Evolutionary conservation across 495 filamentous ascomycete species (phyloP).

Genomic region (Aspergillus diversus): DNA sequence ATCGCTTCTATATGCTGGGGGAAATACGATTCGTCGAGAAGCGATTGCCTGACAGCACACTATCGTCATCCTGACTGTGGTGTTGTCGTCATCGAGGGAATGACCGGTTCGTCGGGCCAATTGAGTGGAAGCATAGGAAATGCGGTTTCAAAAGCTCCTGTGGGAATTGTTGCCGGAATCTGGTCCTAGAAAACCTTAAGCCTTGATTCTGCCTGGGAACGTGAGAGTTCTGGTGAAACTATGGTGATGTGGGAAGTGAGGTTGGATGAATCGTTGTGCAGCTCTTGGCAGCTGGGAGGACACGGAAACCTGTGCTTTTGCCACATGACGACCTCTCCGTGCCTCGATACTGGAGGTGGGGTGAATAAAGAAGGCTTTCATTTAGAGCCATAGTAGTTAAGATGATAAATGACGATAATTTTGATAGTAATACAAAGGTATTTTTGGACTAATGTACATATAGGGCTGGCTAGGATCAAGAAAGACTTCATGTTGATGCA

Average conservation of each 20-base stretch:
- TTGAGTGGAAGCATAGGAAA: neutral
- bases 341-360: neutral
- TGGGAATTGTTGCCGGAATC: neutral
- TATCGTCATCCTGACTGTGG: slow-evolving; percentile 36
- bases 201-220: neutral
- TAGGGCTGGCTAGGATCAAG: slow-evolving; percentile 7
- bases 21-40: neutral
- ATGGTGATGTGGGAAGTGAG: neutral
- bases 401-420: neutral
- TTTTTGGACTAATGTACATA: slow-evolving; percentile 10
- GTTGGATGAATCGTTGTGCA: slow-evolving; percentile 7
- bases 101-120: slow-evolving; percentile 15
- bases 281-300: slow-evolving; percentile 8
- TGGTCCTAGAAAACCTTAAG: slow-evolving; percentile 10
- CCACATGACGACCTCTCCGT: slow-evolving; percentile 18
- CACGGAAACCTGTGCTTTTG: neutral
- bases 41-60: slow-evolving; percentile 18
- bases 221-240: neutral
- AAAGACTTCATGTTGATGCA: slow-evolving; percentile 16
- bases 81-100: slow-evolving; percentile 32
- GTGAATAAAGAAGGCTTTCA: neutral
- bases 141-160: slow-evolving; percentile 4
- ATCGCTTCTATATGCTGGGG: too few relatives aligned
- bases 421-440: slow-evolving; percentile 14
- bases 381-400: slow-evolving; percentile 1